Percentiles rank a stretch among this genome's conserved stretches.
Conservation (phyloP, 306 rosid genomes). For the Hippophae rhamnoides region DNA sequence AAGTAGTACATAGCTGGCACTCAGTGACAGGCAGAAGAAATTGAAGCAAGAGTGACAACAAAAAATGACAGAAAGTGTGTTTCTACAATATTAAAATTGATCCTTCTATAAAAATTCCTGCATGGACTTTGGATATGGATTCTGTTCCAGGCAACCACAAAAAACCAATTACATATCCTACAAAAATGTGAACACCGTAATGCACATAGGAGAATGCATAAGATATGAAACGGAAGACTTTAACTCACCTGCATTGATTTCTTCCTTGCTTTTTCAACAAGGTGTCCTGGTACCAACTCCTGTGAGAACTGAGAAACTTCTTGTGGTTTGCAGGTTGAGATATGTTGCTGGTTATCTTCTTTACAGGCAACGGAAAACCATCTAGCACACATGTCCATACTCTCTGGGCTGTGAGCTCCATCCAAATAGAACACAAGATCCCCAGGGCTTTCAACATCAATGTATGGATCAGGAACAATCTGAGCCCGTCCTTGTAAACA, state of each 20-base stretch:
- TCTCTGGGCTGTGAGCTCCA: slow-evolving; percentile 89
- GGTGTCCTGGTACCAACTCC: slow-evolving; percentile 25
- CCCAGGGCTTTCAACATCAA: slow-evolving; percentile 27
- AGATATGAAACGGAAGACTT: slow-evolving; percentile 10
- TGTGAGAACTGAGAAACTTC: slow-evolving; percentile 31
- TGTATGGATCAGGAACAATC: slow-evolving; percentile 35
- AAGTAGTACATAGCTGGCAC: slow-evolving; percentile 18
- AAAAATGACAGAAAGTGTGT: neutral
- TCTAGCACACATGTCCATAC: slow-evolving; percentile 59
- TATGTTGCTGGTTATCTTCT: slow-evolving; percentile 25
- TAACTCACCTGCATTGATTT: slow-evolving; percentile 51
- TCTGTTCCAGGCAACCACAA: too few relatives aligned
- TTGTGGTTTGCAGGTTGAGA: slow-evolving; percentile 26
- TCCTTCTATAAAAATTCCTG: too few relatives aligned
- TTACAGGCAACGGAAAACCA: slow-evolving; percentile 39
- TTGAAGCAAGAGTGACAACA: slow-evolving; percentile 7
- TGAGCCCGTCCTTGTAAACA: slow-evolving; percentile 62
- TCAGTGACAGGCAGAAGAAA: slow-evolving; percentile 7
- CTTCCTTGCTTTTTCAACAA: slow-evolving; percentile 30
- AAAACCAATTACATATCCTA: too few relatives aligned
- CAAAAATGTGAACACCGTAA: too few relatives aligned
- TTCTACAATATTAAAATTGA: too few relatives aligned
- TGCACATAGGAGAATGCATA: too few relatives aligned
- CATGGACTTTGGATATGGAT: too few relatives aligned
- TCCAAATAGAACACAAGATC: slow-evolving; percentile 67